These are phyloP conservation scores for Suillus fuscotomentosus DNA, from an alignment of 768 basidiomycete species.

Conservation along the genomic window DNA sequence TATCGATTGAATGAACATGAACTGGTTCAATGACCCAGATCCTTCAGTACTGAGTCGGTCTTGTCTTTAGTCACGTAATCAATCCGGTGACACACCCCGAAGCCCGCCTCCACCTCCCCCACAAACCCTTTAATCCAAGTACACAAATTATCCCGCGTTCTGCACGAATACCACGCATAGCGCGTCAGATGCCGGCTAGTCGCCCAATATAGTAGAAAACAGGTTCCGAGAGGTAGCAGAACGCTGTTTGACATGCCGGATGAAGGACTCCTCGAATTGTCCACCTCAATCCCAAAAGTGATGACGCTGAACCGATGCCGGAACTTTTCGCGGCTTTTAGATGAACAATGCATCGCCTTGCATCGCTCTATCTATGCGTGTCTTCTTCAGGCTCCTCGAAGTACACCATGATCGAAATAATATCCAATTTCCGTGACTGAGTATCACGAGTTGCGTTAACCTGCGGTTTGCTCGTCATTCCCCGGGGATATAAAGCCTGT, in stretches of 20 bases:
- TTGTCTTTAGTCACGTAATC: neutral
- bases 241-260: conserved; percentile 2
- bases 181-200: neutral
- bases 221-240: neutral
- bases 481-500: conserved; percentile 28
- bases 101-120: neutral
- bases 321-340: conserved; percentile 4
- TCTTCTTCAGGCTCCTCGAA: conserved; percentile 34
- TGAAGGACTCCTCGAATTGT: neutral
- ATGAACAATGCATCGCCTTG: neutral
- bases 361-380: neutral
- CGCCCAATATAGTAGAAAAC: neutral
- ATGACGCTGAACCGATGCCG: neutral
- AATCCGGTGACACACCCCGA: neutral
- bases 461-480: conserved; percentile 20
- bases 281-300: neutral
- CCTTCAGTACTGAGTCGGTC: neutral
- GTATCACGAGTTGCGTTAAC: conserved; percentile 52
- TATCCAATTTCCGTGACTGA: conserved; percentile 45
- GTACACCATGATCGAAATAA: conserved; percentile 50
- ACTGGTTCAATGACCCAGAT: neutral
- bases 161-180: neutral
- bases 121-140: no score
- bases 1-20: neutral
- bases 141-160: neutral